phyloP scores from a whole-genome alignment of 176 grass and related monocot species.

The Aechmea fasciata region DNA sequence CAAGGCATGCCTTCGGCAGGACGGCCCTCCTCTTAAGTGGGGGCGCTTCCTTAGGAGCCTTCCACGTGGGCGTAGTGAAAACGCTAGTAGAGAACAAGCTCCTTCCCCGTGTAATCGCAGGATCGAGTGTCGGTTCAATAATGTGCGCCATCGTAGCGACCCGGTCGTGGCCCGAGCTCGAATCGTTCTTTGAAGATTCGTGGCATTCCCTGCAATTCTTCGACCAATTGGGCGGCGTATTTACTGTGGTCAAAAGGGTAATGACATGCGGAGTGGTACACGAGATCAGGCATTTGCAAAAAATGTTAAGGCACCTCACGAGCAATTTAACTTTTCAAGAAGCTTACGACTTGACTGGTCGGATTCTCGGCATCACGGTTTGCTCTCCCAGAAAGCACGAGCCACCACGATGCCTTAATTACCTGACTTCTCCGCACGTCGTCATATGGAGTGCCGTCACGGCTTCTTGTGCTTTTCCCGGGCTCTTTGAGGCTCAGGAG shows the following conservation, averaged over 20 bases:
- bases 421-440: slow-evolving; percentile 90
- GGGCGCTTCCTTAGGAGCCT: slow-evolving; percentile 79
- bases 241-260: slow-evolving; percentile 71
- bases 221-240: slow-evolving; percentile 86
- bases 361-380: slow-evolving; percentile 77
- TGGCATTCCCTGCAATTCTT: slow-evolving; percentile 93
- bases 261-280: slow-evolving; percentile 74
- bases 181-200: slow-evolving; percentile 78
- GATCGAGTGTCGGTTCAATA: slow-evolving; percentile 82
- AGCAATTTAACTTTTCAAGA: slow-evolving; percentile 98
- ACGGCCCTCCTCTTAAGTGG: slow-evolving; percentile 79
- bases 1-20: slow-evolving; percentile 87
- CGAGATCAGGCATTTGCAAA: slow-evolving; percentile 72
- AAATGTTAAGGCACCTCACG: slow-evolving; percentile 63
- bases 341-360: slow-evolving; percentile 84
- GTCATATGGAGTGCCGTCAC: slow-evolving; percentile 95
- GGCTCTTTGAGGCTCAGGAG: slow-evolving; percentile 91
- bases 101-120: slow-evolving; percentile 74
- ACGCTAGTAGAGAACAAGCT: slow-evolving; percentile 86
- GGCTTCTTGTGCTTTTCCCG: slow-evolving; percentile 90
- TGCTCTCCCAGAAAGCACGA: slow-evolving; percentile 90
- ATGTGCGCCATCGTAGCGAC: slow-evolving; percentile 86
- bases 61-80: slow-evolving; percentile 87
- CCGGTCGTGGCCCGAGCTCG: slow-evolving; percentile 73
- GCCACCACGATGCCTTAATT: slow-evolving; percentile 79